Base-by-base conservation (phyloP, 208 protist species). In the Tritrichomonas musculus region DNA sequence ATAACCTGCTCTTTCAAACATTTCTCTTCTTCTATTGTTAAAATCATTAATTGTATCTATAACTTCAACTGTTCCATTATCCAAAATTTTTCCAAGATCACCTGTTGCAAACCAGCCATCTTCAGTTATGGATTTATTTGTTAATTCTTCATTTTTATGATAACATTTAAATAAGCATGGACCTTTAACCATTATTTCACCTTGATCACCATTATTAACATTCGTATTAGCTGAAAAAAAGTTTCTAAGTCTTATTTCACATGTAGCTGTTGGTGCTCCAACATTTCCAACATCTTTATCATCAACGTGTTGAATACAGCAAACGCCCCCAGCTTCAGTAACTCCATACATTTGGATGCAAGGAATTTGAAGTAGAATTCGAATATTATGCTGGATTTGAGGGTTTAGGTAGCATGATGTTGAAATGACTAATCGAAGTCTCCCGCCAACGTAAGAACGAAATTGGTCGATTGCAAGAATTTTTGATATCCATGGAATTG, bases 101-200 rank as follows among this genome's bases (percentile, higher is more conserved):
- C 88, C 88, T 8, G 88, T 92, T n/a, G 88, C 50, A 36, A 92
- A 92, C 88, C 88, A 92, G 30, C 88, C 88, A 92, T 92, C 88
- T 9, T 92, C 53, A 22, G 53, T 36, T 30, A 47, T 3, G 3
- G 25, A 44, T 30, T 72, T 41, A 8, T 64, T 64, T 47, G 88
- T 92, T 25, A 92, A 9, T 0, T 64, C 25, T 92, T 17, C 13
- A 69, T 92, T 92, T 72, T 55, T 44, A 14, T 69, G 1, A 73
- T 92, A 92, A 47, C 88, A 36, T 30, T 27, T 36, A 36, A 92
- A 92, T 30, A 92, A 50, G 33, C 44, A 53, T 92, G 36, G 55
- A 73, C 88, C 88, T 72, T 41, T 64, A 17, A 92, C 57, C 2
- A 64, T 57, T 20, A 92, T 92, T 50, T 92, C 50, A 57, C 88